phyloP scores from a whole-genome alignment of 805 yeast genomes.

The Ogataea neopini region DNA sequence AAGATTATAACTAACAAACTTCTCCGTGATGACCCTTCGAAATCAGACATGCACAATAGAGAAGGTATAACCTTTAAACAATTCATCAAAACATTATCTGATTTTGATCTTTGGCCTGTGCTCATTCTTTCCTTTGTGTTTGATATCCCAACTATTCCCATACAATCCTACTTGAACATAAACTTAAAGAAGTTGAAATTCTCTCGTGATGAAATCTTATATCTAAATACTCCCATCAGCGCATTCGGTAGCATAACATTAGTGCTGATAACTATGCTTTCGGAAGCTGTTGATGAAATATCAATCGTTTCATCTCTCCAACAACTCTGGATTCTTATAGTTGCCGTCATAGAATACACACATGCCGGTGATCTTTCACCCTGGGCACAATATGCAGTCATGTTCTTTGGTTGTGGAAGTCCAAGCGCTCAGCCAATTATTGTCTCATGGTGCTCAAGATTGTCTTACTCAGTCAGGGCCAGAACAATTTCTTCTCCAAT shows the following conservation, averaged over 20 bases:
- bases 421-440: constrained; percentile 55
- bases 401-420: constrained; percentile 37
- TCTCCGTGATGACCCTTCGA: constrained; percentile 61
- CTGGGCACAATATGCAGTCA: constrained; percentile 32
- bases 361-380: no score
- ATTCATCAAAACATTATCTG: constrained; percentile 43
- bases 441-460: constrained; percentile 62
- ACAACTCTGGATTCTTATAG: constrained; percentile 31
- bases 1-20: constrained; percentile 58
- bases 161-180: constrained; percentile 47
- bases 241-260: constrained; percentile 40
- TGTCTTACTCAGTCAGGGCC: constrained; percentile 61
- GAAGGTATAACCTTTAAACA: constrained; percentile 47
- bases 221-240: constrained; percentile 52
- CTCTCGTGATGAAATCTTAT: constrained; percentile 50
- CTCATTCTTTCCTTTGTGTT: constrained; percentile 48
- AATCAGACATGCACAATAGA: constrained; percentile 66
- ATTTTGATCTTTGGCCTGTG: constrained; percentile 58
- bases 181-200: constrained; percentile 52
- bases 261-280: constrained; percentile 37
- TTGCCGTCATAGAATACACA: constrained; percentile 25
- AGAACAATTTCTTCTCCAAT: constrained; percentile 67
- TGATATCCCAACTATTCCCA: constrained; percentile 40
- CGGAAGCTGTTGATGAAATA: constrained; percentile 37
- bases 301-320: constrained; percentile 23